A percentile compares a stretch with the other conserved stretches of the same genome.
Evolutionary conservation across 2,329 filamentous ascomycete species (phyloP).

Genomic region (Alternaria rosae): DNA sequence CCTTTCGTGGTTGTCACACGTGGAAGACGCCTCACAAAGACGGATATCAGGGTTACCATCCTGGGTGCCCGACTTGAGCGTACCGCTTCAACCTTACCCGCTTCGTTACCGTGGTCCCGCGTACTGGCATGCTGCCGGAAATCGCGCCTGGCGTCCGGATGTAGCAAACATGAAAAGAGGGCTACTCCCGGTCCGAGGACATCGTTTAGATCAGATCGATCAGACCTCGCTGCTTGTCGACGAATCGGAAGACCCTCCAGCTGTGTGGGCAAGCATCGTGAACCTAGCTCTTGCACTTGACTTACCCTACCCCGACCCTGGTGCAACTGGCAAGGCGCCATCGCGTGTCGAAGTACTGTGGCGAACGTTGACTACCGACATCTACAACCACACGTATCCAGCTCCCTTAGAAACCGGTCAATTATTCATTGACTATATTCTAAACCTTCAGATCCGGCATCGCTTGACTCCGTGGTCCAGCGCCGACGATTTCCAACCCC

Average conservation of each 20-base stretch:
- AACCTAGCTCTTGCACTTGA: conserved; percentile 27
- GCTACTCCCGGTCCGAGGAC: background rate
- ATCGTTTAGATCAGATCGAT: background rate
- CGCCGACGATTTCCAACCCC: conserved; percentile 34
- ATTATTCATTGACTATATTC: conserved; percentile 38
- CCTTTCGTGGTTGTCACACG: conserved; percentile 33
- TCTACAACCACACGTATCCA: conserved; percentile 28
- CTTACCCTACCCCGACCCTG: conserved; percentile 23
- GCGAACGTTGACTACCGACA: conserved; percentile 35
- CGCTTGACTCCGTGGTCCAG: conserved; percentile 38
- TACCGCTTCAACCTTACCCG: conserved; percentile 32
- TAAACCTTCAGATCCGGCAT: conserved; percentile 38
- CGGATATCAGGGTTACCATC: conserved; percentile 27
- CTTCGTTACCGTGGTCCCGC: conserved; percentile 29
- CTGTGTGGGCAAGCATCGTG: conserved; percentile 9
- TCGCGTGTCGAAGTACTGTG: conserved; percentile 34
- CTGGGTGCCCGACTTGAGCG: conserved; percentile 39
- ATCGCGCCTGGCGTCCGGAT: conserved; percentile 15
- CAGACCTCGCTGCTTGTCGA: background rate
- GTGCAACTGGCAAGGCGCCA: conserved; percentile 3
- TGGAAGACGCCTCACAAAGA: conserved; percentile 29
- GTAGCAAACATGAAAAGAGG: background rate
- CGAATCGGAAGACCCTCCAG: background rate
- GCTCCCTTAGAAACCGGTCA: conserved; percentile 22
- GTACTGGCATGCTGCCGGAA: conserved; percentile 24